phyloP scores from a whole-genome alignment of 768 basidiomycete species.

The Piloderma croceum region DNA sequence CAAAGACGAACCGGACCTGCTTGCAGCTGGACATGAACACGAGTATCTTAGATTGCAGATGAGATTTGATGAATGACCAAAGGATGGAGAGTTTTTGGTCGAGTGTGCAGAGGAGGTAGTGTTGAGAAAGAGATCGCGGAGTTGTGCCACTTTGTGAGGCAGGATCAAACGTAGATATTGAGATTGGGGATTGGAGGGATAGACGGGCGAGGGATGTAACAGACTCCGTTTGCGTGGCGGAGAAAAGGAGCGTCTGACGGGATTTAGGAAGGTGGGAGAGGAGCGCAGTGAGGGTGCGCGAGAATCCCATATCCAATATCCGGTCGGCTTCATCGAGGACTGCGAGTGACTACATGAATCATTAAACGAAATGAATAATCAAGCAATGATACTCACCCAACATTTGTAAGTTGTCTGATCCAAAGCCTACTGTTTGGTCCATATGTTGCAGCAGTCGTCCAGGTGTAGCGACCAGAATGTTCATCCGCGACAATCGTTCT shows the following conservation, averaged over 20 bases:
- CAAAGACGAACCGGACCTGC: constrained; percentile 94
- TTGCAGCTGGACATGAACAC: constrained; percentile 95
- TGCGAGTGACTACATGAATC: constrained; percentile 21
- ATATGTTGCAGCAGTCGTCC: constrained; percentile 94
- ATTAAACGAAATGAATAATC: background rate
- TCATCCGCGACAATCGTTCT: constrained; percentile 87
- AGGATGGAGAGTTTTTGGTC: constrained; percentile 87
- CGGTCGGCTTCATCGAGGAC: constrained; percentile 97
- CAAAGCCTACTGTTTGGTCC: constrained; percentile 96
- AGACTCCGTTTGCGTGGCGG: constrained; percentile 92
- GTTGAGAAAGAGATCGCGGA: constrained; percentile 79
- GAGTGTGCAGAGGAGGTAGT: constrained; percentile 77
- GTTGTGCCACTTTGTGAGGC: constrained; percentile 46
- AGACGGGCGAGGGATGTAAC: constrained; percentile 85
- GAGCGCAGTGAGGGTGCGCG: constrained; percentile 82
- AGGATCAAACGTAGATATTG: constrained; percentile 55
- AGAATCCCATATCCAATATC: constrained; percentile 94
- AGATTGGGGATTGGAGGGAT: constrained; percentile 76
- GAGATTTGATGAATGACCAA: constrained; percentile 93
- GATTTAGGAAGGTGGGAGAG: constrained; percentile 86
- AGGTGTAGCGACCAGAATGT: constrained; percentile 97
- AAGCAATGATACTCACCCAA: constrained; percentile 63
- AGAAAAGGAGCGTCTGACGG: constrained; percentile 94
- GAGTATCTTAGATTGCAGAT: constrained; percentile 84
- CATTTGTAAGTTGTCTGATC: constrained; percentile 83